These are phyloP conservation scores for Pestalotiopsis sp. DNA, from an alignment of 2,329 filamentous ascomycete species.

Conservation along the genomic window DNA sequence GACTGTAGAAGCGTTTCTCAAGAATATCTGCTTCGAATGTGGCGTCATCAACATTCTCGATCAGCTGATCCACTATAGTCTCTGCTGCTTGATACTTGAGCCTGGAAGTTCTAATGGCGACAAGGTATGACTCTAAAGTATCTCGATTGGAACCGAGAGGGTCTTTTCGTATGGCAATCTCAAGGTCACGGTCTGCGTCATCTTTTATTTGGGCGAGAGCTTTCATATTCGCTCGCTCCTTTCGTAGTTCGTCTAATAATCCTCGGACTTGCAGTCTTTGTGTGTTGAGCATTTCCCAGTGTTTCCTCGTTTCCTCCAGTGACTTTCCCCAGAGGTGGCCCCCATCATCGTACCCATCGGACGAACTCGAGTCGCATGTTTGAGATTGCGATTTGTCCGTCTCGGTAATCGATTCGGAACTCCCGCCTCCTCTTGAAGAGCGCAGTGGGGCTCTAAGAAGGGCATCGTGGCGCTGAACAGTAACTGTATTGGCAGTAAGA, in stretches of 20 bases:
- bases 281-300: constrained; percentile 12
- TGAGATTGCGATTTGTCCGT: background rate
- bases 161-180: constrained; percentile 20
- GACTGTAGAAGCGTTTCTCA: constrained; percentile 29
- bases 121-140: background rate
- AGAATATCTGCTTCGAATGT: constrained; percentile 25
- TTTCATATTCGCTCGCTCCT: constrained; percentile 22
- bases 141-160: background rate
- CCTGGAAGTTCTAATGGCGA: background rate
- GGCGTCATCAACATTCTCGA: constrained; percentile 29
- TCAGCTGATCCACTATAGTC: constrained; percentile 28
- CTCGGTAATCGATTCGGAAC: background rate
- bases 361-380: background rate
- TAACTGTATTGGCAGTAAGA: background rate
- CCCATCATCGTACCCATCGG: background rate
- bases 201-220: constrained; percentile 26
- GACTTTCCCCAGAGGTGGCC: background rate
- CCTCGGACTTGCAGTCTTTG: constrained; percentile 3
- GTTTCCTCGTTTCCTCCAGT: constrained; percentile 2
- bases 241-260: constrained; percentile 18
- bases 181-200: constrained; percentile 27
- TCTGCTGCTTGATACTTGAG: constrained; percentile 26
- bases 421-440: background rate
- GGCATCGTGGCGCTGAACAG: background rate
- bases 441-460: background rate